phyloP scores from a whole-genome alignment of 23 red algal species.

The Chondrus crispus region DNA sequence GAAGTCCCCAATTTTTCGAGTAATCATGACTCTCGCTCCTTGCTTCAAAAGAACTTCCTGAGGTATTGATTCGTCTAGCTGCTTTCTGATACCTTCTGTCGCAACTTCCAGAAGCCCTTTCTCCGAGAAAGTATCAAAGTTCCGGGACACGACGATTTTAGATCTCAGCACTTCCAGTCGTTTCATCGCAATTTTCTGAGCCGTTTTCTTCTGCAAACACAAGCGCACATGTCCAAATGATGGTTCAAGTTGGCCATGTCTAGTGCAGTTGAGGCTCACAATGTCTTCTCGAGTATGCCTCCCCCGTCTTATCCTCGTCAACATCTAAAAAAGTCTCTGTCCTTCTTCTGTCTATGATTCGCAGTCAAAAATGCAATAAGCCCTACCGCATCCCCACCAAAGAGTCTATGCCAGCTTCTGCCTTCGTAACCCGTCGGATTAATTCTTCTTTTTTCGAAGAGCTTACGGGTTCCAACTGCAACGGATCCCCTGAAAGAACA shows the following conservation, averaged over 20 bases:
- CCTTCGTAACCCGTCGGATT: background rate
- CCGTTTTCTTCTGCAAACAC: too few species aligned
- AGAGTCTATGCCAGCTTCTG: background rate
- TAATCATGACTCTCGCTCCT: too few species aligned
- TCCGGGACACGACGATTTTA: too few species aligned
- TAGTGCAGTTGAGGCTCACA: background rate
- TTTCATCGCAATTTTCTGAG: too few species aligned
- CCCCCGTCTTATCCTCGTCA: background rate
- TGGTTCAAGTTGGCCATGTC: background rate
- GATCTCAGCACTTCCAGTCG: too few species aligned
- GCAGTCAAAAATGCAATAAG: background rate
- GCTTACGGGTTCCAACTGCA: background rate
- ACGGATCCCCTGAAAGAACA: background rate
- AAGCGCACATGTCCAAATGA: too few species aligned
- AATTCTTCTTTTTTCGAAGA: background rate
- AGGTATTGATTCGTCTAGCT: too few species aligned
- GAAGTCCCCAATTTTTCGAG: too few species aligned
- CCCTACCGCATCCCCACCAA: background rate
- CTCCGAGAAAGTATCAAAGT: too few species aligned
- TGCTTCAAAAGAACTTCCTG: too few species aligned
- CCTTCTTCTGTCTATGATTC: background rate
- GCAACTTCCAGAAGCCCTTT: too few species aligned
- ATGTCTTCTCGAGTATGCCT: background rate
- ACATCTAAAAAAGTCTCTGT: background rate
- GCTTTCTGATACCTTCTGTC: too few species aligned